Base-by-base conservation (phyloP, 2,329 filamentous ascomycete species). In the Alternaria incomplexa region DNA sequence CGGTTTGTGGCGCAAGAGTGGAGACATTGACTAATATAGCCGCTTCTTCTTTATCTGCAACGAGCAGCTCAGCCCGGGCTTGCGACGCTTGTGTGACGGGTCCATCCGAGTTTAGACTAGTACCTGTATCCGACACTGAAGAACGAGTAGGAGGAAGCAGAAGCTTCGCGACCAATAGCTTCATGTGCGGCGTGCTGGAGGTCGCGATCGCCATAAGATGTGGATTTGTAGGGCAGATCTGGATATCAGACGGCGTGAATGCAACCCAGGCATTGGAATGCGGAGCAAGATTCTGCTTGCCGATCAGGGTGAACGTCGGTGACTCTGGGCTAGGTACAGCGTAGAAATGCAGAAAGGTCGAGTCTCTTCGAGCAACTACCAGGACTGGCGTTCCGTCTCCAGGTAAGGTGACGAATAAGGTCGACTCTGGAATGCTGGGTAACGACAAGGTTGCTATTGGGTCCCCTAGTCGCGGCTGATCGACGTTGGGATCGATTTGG, bases 231-330 rank as follows among this genome's bases (percentile, higher is more conserved):
- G 88, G 88, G 61, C 82, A 86, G 2, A 87, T 72, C 9, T 86
- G 84, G 20, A 90, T 79, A 47, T 84, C 84, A 7, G 86, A 85
- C 0, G 88, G 88, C 0, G 87, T 88, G 72, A 90, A 90, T 2
- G 86, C 83, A 13, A 88, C 78, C 88, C 88, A 90, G n/a, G 87
- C 83, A 70, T 87, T 89, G 4, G 87, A 88, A 69, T 88, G 84
- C 1, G 88, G 88, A 9, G 88, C 86, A 3, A 90, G 81, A 65
- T 89, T 89, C 67, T 90, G 88, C 61, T 81, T 83, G 23, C 87
- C 87, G 4, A 87, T 77, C 9, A 86, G 78, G 17, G 36, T 60
- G 28, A 79, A 59, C 10, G 52, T 54, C 30, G 65, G 50, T 26
- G 55, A 62, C 15, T 36, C 61, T 26, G 25, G 30, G 26, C 73